These are phyloP conservation scores for Penicillium samsonianum DNA, from an alignment of 495 filamentous ascomycete genomes.

Conservation along the genomic window DNA sequence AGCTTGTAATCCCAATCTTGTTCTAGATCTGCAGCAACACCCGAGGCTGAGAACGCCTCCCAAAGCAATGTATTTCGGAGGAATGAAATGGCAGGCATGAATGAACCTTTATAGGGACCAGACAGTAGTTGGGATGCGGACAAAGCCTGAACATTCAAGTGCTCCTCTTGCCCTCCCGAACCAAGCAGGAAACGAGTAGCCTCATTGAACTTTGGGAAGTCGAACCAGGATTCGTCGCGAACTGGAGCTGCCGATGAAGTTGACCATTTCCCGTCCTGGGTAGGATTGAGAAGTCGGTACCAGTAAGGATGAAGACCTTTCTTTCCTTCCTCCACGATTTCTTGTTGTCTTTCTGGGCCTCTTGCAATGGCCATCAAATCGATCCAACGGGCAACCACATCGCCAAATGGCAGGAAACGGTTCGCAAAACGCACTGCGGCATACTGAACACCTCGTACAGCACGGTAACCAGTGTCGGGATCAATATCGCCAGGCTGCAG, in stretches of 20 bases:
- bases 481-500: slow-evolving; percentile 51
- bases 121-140: slow-evolving; percentile 31
- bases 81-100: slow-evolving; percentile 66
- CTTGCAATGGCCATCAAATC: slow-evolving; percentile 76
- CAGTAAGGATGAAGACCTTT: slow-evolving; percentile 85
- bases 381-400: slow-evolving; percentile 82
- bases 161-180: slow-evolving; percentile 22
- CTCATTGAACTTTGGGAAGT: slow-evolving; percentile 49
- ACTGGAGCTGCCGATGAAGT: slow-evolving; percentile 15
- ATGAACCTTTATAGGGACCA: slow-evolving; percentile 40
- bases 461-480: slow-evolving; percentile 37
- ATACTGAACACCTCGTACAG: slow-evolving; percentile 70
- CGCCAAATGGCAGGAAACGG: slow-evolving; percentile 76
- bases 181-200: slow-evolving; percentile 37
- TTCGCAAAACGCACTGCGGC: slow-evolving; percentile 89
- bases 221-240: slow-evolving; percentile 35
- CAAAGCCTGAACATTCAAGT: slow-evolving; percentile 22
- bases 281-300: slow-evolving; percentile 65
- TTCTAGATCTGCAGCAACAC: slow-evolving; percentile 58
- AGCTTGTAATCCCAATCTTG: slow-evolving; percentile 84
- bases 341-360: slow-evolving; percentile 63
- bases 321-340: slow-evolving; percentile 85
- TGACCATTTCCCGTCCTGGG: slow-evolving; percentile 32
- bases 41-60: slow-evolving; percentile 61
- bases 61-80: slow-evolving; percentile 73